Percentiles rank a stretch among this genome's conserved stretches.
Conservation (phyloP, 805 yeast species). For the Zygotorulaspora danielsina region DNA sequence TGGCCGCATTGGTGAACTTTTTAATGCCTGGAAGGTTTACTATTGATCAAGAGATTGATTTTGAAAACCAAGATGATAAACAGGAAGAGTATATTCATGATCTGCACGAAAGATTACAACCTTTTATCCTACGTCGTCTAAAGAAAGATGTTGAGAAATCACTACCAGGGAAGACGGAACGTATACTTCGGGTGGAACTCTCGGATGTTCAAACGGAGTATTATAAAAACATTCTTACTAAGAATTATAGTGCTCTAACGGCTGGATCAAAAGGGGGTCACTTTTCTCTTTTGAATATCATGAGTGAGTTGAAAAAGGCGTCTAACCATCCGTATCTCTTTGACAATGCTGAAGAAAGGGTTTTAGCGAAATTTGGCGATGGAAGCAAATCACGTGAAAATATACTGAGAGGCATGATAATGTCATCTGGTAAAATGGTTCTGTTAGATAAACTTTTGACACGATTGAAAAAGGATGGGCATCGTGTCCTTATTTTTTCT, state of each 20-base stretch:
- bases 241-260: conserved; percentile 86
- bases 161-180: conserved; percentile 90
- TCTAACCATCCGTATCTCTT: conserved; percentile 95
- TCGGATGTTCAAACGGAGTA: conserved; percentile 94
- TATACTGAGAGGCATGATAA: conserved; percentile 81
- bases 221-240: conserved; percentile 88
- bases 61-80: conserved; percentile 78
- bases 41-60: conserved; percentile 93
- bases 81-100: conserved; percentile 88
- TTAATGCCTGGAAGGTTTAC: conserved; percentile 91
- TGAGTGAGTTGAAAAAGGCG: conserved; percentile 95
- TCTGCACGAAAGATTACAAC: conserved; percentile 79
- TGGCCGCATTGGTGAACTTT: conserved; percentile 91
- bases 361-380: conserved; percentile 61
- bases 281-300: conserved; percentile 79
- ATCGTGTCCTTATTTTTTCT: conserved; percentile 87
- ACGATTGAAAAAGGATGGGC: conserved; percentile 86
- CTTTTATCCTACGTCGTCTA: conserved; percentile 86
- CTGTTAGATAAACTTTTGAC: conserved; percentile 82
- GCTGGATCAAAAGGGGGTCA: conserved; percentile 76
- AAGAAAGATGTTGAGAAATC: conserved; percentile 98
- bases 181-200: conserved; percentile 90
- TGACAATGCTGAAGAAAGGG: conserved; percentile 85
- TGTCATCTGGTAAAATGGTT: conserved; percentile 99
- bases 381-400: conserved; percentile 65